These are phyloP conservation scores for Kwoniella sp. DNA, from an alignment of 768 basidiomycete species.

Conservation along the genomic window DNA sequence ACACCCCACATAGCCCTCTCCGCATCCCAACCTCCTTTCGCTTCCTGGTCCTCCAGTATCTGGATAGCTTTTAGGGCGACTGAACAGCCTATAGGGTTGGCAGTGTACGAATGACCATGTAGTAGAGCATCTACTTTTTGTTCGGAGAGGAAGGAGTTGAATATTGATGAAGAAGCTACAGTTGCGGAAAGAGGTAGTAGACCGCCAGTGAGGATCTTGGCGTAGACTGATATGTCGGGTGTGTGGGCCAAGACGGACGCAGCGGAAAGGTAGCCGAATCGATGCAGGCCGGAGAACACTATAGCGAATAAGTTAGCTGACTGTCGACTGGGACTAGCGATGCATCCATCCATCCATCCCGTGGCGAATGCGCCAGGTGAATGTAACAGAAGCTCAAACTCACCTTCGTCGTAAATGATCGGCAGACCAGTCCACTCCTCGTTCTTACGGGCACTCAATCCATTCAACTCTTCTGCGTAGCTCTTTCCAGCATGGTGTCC, in stretches of 20 bases:
- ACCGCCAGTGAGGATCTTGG: constrained; percentile 92
- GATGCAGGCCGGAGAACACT: constrained; percentile 90
- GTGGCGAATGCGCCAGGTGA: too few relatives aligned
- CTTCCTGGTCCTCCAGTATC: constrained; percentile 62
- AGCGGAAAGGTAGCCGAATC: constrained; percentile 73
- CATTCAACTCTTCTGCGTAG: constrained; percentile 19
- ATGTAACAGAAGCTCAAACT: constrained; percentile 9
- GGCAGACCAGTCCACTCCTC: constrained; percentile 70
- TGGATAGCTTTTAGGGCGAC: constrained; percentile 80
- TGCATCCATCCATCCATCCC: too few relatives aligned
- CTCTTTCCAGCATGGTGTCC: constrained; percentile 33
- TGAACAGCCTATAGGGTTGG: constrained; percentile 88
- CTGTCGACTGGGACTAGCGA: neutral
- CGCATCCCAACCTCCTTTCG: constrained; percentile 60
- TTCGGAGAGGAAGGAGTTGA: constrained; percentile 72
- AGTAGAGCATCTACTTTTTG: constrained; percentile 81
- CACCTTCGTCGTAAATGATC: constrained; percentile 83
- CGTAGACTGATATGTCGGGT: constrained; percentile 89
- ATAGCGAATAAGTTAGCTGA: neutral
- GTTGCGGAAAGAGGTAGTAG: constrained; percentile 83
- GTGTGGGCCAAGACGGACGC: constrained; percentile 63
- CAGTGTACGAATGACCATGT: constrained; percentile 95
- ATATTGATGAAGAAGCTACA: constrained; percentile 76
- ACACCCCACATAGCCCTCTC: constrained; percentile 67
- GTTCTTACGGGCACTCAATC: constrained; percentile 12